Evolutionary conservation across 345 rosid genomes (phyloP).

Genomic region (Arabis hirsuta): DNA sequence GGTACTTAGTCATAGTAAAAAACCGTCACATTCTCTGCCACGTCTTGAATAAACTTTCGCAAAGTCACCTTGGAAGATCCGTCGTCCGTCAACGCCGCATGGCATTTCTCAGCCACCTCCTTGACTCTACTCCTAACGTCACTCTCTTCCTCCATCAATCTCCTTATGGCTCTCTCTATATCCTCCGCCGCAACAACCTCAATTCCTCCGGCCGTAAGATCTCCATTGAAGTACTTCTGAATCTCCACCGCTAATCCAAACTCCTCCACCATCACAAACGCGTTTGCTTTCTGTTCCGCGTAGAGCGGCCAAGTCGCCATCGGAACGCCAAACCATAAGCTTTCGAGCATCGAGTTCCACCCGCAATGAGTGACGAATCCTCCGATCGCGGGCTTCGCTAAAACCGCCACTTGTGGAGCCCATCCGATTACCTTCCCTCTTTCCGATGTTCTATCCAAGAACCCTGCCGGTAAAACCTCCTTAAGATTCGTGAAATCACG

Average conservation of each 20-base stretch:
- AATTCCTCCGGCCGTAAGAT: neutral
- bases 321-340: conserved; percentile 64
- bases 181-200: conserved; percentile 44
- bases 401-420: conserved; percentile 59
- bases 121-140: conserved; percentile 45
- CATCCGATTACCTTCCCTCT: conserved; percentile 57
- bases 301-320: conserved; percentile 58
- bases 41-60: conserved; percentile 45
- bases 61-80: conserved; percentile 49
- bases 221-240: conserved; percentile 35
- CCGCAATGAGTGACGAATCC: conserved; percentile 70
- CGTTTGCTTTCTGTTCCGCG: conserved; percentile 63
- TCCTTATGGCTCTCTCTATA: conserved; percentile 47
- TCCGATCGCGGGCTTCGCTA: conserved; percentile 54
- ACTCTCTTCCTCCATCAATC: conserved; percentile 47
- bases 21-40: conserved; percentile 6
- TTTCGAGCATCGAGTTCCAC: conserved; percentile 69
- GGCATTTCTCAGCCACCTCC: conserved; percentile 40
- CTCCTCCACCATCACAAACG: conserved; percentile 54
- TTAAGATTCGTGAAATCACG: conserved; percentile 21
- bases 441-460: conserved; percentile 46
- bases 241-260: conserved; percentile 55
- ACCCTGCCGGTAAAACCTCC: conserved; percentile 53
- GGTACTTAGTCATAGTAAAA: neutral
- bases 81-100: conserved; percentile 44